Conservation (phyloP, 345 rosid species). For the Arabis alpina region DNA sequence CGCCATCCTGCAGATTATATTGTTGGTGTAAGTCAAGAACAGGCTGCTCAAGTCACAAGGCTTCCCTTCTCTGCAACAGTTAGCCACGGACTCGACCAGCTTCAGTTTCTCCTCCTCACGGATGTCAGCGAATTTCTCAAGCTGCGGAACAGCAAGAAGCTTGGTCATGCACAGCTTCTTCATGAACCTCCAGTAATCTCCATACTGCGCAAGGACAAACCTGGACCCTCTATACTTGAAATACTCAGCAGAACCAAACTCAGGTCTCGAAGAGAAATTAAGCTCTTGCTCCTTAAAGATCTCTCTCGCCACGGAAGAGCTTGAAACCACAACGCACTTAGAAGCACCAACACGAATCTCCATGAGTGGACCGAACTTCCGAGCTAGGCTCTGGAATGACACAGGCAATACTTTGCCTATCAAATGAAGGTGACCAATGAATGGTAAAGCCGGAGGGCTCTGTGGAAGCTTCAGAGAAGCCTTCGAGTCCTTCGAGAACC, state of each 20-base stretch:
- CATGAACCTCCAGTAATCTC: constrained; percentile 55
- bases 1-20: constrained; percentile 64
- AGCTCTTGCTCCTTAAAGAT: constrained; percentile 60
- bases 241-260: constrained; percentile 46
- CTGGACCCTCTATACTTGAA: constrained; percentile 48
- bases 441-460: constrained; percentile 54
- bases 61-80: constrained; percentile 45
- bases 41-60: constrained; percentile 48
- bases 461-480: constrained; percentile 45
- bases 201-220: constrained; percentile 54
- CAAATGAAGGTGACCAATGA: constrained; percentile 60
- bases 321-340: constrained; percentile 49
- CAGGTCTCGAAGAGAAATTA: constrained; percentile 61
- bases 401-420: constrained; percentile 46
- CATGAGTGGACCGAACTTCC: constrained; percentile 50
- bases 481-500: constrained; percentile 18
- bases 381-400: constrained; percentile 42
- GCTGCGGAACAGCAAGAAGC: constrained; percentile 66
- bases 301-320: constrained; percentile 53
- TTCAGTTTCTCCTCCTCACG: constrained; percentile 45
- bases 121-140: constrained; percentile 49
- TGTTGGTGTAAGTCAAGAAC: constrained; percentile 52
- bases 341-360: constrained; percentile 51
- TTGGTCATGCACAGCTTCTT: constrained; percentile 70
- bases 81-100: constrained; percentile 56